Evolutionary conservation across 1,139 yeast species (phyloP).

Genomic region (Magnusiomyces suaveolens): DNA sequence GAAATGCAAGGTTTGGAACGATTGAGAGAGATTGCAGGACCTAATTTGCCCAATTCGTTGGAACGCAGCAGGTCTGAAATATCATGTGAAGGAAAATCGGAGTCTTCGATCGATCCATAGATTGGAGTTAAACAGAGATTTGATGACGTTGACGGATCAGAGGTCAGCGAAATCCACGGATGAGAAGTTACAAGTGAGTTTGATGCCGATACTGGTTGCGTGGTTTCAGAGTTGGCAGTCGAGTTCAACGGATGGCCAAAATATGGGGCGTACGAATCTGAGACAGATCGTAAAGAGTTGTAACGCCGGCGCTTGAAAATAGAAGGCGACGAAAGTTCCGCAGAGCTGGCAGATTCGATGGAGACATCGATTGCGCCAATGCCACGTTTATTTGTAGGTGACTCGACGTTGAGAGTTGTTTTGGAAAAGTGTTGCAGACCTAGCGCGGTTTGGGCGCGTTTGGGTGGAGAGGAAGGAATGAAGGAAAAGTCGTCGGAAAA

Average conservation of each 20-base stretch:
- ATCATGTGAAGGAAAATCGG: no score
- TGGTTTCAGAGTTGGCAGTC: background rate
- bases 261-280: slow-evolving; percentile 4
- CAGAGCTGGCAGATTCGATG: no score
- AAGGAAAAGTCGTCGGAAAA: no score
- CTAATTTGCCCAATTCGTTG: background rate
- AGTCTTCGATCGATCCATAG: background rate
- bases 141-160: no score
- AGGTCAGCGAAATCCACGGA: no score
- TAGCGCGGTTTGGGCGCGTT: slow-evolving; percentile 8
- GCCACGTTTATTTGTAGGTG: slow-evolving; percentile 10
- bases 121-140: no score
- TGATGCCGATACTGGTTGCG: no score
- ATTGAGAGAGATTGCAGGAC: slow-evolving; percentile 3
- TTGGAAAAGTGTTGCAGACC: slow-evolving; percentile 5
- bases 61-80: background rate
- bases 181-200: no score
- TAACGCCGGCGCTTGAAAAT: slow-evolving; percentile 7
- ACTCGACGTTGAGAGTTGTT: slow-evolving; percentile 1
- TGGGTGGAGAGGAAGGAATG: slow-evolving; percentile 5
- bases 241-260: no score
- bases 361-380: slow-evolving; percentile 7
- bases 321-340: no score
- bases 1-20: background rate
- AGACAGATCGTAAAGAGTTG: slow-evolving; percentile 2